These are phyloP conservation scores for Tardiomyces digboiensis DNA, from an alignment of 1,139 yeast genomes.

Conservation along the genomic window DNA sequence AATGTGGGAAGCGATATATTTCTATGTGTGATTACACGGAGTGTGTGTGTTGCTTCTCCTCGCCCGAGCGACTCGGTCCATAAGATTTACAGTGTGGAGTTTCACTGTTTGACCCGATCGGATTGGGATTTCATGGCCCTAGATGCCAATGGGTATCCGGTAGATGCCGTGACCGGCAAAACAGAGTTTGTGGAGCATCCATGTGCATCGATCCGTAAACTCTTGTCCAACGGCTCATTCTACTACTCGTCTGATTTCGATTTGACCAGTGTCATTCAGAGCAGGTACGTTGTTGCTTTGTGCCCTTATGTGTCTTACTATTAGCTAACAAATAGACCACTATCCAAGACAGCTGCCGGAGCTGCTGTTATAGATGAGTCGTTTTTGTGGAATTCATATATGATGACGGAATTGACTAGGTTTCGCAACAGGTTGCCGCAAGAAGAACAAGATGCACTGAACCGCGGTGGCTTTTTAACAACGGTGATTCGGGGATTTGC, in stretches of 20 bases:
- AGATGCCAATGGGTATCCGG: constrained; percentile 56
- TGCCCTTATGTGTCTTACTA: not conserved
- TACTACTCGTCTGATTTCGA: constrained; percentile 92
- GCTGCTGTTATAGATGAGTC: constrained; percentile 44
- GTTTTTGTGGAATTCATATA: constrained; percentile 94
- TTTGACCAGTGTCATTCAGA: constrained; percentile 72
- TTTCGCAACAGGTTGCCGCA: constrained; percentile 65
- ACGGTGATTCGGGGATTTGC: constrained; percentile 95
- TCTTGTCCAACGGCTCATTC: constrained; percentile 81
- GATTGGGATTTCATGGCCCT: constrained; percentile 75
- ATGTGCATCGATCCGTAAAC: constrained; percentile 66
- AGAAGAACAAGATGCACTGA: constrained; percentile 48
- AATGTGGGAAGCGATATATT: constrained; percentile 57
- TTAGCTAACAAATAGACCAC: not conserved
- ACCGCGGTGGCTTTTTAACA: constrained; percentile 71
- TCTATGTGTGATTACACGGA: constrained; percentile 71
- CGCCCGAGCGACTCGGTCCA: constrained; percentile 71
- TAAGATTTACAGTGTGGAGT: constrained; percentile 76
- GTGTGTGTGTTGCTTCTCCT: constrained; percentile 75
- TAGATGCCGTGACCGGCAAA: constrained; percentile 13
- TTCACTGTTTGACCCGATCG: constrained; percentile 59
- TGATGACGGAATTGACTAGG: constrained; percentile 73
- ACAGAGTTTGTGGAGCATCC: constrained; percentile 54
- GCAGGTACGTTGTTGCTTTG: constrained; percentile 18
- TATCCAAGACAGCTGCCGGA: not conserved